Percentiles rank a stretch among this genome's conserved stretches.
phyloP scores from a whole-genome alignment of 2,329 filamentous ascomycete species.

The Claviceps maximensis region DNA sequence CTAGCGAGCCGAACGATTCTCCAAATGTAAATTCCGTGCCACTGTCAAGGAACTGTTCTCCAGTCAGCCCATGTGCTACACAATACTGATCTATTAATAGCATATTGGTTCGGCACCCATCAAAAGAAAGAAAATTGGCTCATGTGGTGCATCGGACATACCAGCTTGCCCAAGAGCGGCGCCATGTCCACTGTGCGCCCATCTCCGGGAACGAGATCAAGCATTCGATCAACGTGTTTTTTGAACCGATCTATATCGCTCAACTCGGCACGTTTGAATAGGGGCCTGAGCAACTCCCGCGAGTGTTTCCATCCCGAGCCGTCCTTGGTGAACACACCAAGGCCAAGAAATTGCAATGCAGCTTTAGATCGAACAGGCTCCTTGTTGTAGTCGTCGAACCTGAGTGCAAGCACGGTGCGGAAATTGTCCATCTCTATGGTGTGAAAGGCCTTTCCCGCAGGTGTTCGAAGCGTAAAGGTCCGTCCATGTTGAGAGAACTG shows the following conservation, averaged over 20 bases:
- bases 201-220: constrained; percentile 1
- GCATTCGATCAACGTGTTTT: constrained; percentile 6
- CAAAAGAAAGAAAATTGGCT: neutral
- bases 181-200: constrained; percentile 3
- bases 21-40: constrained; percentile 6
- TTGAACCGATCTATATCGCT: constrained; percentile 5
- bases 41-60: constrained; percentile 3
- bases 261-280: constrained; percentile 4
- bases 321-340: constrained; percentile 4
- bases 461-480: constrained; percentile 3
- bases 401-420: constrained; percentile 4
- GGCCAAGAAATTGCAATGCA: constrained; percentile 2
- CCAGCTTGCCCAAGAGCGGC: constrained; percentile 3
- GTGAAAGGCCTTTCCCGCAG: neutral
- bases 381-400: constrained; percentile 4
- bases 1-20: neutral
- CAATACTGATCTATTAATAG: neutral
- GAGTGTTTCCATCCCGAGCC: constrained; percentile 4
- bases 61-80: neutral
- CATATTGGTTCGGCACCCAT: neutral
- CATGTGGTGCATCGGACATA: neutral
- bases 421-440: constrained; percentile 5
- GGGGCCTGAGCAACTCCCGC: constrained; percentile 1
- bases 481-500: constrained; percentile 3
- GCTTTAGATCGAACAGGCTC: neutral